Percentiles rank a stretch among this genome's conserved stretches.
phyloP scores from a whole-genome alignment of 2,329 filamentous ascomycete genomes.

The Trichoderma semiorbis region DNA sequence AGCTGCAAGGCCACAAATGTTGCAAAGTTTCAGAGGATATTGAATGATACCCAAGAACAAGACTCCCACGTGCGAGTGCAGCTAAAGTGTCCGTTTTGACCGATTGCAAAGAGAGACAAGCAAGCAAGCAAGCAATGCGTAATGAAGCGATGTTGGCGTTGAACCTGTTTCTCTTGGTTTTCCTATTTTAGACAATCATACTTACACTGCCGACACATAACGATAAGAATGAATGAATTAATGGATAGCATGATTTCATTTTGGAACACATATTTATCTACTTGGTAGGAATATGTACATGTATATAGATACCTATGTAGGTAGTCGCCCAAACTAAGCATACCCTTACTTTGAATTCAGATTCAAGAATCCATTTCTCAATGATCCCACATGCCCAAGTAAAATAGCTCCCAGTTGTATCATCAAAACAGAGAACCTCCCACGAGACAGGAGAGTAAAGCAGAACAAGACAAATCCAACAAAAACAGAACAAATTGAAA shows the following conservation, averaged over 20 bases:
- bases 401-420: neutral
- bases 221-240: constrained; percentile 5
- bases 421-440: neutral
- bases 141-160: neutral
- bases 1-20: neutral
- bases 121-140: neutral
- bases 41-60: neutral
- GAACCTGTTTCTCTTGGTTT: neutral
- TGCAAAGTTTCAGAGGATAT: neutral
- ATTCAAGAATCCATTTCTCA: neutral
- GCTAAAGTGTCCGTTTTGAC: neutral
- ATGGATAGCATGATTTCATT: neutral
- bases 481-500: neutral
- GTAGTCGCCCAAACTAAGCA: neutral
- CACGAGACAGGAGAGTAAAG: neutral
- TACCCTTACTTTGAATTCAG: neutral
- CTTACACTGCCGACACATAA: neutral
- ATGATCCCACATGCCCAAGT: neutral
- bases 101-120: neutral
- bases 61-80: neutral
- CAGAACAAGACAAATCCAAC: neutral
- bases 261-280: neutral
- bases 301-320: neutral
- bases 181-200: neutral
- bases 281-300: neutral